phyloP scores from a whole-genome alignment of 257 asterid species.

The Osmanthus fragrans region DNA sequence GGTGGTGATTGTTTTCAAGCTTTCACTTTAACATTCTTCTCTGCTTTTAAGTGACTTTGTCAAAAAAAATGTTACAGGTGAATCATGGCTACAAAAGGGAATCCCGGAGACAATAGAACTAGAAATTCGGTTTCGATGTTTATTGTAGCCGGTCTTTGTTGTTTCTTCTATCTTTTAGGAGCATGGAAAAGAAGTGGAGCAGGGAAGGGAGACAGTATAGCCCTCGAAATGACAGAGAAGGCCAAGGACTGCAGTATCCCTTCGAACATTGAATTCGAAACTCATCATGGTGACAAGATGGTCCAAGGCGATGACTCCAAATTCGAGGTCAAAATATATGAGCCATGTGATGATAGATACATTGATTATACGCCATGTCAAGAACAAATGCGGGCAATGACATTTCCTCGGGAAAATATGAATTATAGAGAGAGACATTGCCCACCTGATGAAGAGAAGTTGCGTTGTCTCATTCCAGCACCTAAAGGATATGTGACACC shows the following conservation, averaged over 20 bases:
- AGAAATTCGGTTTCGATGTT: constrained; percentile 30
- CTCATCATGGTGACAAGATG: constrained; percentile 36
- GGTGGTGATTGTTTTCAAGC: neutral
- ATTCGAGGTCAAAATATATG: constrained; percentile 18
- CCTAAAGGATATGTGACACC: constrained; percentile 49
- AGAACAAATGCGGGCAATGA: constrained; percentile 45
- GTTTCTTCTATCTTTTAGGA: constrained; percentile 42
- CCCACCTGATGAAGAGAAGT: constrained; percentile 41
- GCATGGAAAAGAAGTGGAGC: constrained; percentile 51
- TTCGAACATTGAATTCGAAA: constrained; percentile 37
- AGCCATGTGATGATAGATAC: constrained; percentile 35
- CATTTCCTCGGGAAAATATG: constrained; percentile 45
- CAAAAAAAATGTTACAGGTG: constrained; percentile 24
- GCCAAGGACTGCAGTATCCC: constrained; percentile 37
- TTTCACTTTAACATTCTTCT: neutral
- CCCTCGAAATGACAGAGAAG: constrained; percentile 36
- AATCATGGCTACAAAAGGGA: constrained; percentile 44
- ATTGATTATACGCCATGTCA: constrained; percentile 47
- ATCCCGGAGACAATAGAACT: constrained; percentile 39
- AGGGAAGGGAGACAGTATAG: constrained; percentile 51
- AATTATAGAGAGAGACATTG: constrained; percentile 47
- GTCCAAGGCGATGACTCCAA: constrained; percentile 17
- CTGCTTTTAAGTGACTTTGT: neutral
- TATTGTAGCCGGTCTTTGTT: constrained; percentile 36
- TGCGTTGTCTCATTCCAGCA: constrained; percentile 47